Base-by-base conservation (phyloP, 306 rosid species). In the Myrica gale region DNA sequence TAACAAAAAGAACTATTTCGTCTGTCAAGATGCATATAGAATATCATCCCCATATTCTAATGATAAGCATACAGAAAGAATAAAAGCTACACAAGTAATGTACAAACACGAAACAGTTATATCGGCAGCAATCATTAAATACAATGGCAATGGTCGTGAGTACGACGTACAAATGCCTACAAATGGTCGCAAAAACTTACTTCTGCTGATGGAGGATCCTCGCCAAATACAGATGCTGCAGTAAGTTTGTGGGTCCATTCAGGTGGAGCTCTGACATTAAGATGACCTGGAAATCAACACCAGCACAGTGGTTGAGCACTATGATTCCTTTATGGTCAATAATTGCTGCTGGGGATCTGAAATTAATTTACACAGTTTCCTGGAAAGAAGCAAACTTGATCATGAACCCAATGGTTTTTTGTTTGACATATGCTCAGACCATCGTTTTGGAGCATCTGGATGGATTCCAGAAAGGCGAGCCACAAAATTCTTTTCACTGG, bases 361-460 rank as follows among this genome's bases (percentile, higher is more conserved):
- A 26, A 37, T 26, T 65, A 67, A 42, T 48, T 48, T 56, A 74
- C 63, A 74, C 57, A 70, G 13, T 32, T 68, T 46, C 62, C 62
- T 7, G 9, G 55, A 51, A 65, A 65, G 48, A 6, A 39, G 21
- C 23, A 71, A 71, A 54, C 73, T 44, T 70, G 12, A 50, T 76
- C 44, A 73, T 74, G 65, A 41, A 20, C 17, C 50, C 26, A 61
- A 44, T 51, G 78, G 51, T 51, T 51, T 77, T 52, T 66, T 79
- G 42, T 13, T 62, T 74, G 80, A 85, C 83, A 82, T 86, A 76
- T 86, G 75, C 82, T 93, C 97, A 17, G 90, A 83, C 94, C 95
- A 93, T 66, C 85, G 89, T 85, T 93, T 93, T 17, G 85, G 90
- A 78, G 90, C 92, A 47, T 92, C 96, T 4, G 96, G 93, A 73